Percentiles rank a stretch among this genome's conserved stretches.
These are phyloP conservation scores for Tothia fuscella DNA, from an alignment of 2,329 filamentous ascomycete species.

Conservation along the genomic window DNA sequence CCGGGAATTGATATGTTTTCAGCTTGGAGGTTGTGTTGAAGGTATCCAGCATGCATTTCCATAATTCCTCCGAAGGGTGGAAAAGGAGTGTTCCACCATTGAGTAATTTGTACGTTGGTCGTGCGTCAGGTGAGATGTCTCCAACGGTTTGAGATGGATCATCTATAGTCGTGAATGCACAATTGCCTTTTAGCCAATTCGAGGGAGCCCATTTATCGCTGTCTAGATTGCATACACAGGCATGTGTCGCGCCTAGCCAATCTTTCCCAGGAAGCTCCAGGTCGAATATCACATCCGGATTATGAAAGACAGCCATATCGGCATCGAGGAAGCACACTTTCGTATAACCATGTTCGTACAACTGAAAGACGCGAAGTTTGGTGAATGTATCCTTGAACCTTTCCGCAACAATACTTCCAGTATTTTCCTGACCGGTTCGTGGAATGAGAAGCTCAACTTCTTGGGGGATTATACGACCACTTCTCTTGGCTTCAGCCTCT, in stretches of 20 bases:
- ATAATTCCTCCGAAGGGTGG: constrained; percentile 28
- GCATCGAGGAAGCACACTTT: constrained; percentile 40
- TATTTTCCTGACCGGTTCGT: constrained; percentile 18
- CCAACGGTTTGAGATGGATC: constrained; percentile 27
- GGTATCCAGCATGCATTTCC: constrained; percentile 27
- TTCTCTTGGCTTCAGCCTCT: constrained; percentile 27
- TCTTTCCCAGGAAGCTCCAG: constrained; percentile 24
- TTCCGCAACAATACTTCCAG: constrained; percentile 34
- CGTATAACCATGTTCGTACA: constrained; percentile 24
- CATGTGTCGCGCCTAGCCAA: constrained; percentile 38
- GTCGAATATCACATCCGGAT: constrained; percentile 36
- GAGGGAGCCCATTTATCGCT: constrained; percentile 37
- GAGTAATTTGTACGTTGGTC: constrained; percentile 33
- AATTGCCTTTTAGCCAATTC: constrained; percentile 38
- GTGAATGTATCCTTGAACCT: constrained; percentile 44
- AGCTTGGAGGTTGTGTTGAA: constrained; percentile 29
- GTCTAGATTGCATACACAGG: constrained; percentile 42
- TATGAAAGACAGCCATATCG: constrained; percentile 36
- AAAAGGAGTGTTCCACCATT: constrained; percentile 43
- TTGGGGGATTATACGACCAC: constrained; percentile 29
- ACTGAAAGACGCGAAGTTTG: constrained; percentile 41
- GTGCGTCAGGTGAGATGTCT: constrained; percentile 21
- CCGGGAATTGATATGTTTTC: constrained; percentile 37
- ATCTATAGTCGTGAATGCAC: constrained; percentile 33
- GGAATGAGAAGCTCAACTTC: constrained; percentile 31